Evolutionary conservation across 306 rosid species (phyloP).

Genomic region (Castanopsis chinensis): DNA sequence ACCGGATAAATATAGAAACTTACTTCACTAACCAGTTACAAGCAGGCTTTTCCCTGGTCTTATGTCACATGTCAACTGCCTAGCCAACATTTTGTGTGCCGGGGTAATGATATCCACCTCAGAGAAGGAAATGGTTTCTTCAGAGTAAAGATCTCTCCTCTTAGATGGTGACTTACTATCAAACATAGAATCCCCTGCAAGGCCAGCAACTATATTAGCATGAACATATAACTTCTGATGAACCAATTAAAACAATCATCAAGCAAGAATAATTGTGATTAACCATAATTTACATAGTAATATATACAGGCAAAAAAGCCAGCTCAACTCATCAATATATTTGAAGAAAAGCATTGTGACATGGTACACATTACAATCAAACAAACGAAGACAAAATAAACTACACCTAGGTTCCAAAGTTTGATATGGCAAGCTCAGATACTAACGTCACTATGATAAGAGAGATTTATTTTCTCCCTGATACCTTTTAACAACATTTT

Average conservation of each 20-base stretch:
- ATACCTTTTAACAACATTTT: not conserved
- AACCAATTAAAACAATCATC: not conserved
- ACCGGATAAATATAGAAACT: conserved; percentile 5
- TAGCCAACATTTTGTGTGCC: conserved; percentile 83
- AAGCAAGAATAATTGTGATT: not conserved
- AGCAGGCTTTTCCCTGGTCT: conserved; percentile 74
- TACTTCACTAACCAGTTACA: conserved; percentile 77
- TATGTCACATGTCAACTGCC: conserved; percentile 78
- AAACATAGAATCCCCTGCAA: conserved; percentile 41
- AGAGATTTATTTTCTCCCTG: not conserved
- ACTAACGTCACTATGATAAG: not conserved
- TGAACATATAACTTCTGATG: not conserved
- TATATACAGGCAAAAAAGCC: not conserved
- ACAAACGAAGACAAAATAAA: not conserved
- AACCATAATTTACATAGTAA: not conserved
- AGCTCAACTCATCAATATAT: not conserved
- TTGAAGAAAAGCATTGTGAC: not conserved
- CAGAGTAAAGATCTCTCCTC: conserved; percentile 44
- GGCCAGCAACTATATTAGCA: conserved; percentile 21
- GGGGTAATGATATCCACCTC: conserved; percentile 87
- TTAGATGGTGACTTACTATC: conserved; percentile 28
- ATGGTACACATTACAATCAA: not conserved
- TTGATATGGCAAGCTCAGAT: not conserved
- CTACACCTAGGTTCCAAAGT: not conserved
- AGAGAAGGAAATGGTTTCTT: conserved; percentile 71